These are phyloP conservation scores for Saccharum hybrid DNA, from an alignment of 202 grass and related monocot species.

Conservation along the genomic window DNA sequence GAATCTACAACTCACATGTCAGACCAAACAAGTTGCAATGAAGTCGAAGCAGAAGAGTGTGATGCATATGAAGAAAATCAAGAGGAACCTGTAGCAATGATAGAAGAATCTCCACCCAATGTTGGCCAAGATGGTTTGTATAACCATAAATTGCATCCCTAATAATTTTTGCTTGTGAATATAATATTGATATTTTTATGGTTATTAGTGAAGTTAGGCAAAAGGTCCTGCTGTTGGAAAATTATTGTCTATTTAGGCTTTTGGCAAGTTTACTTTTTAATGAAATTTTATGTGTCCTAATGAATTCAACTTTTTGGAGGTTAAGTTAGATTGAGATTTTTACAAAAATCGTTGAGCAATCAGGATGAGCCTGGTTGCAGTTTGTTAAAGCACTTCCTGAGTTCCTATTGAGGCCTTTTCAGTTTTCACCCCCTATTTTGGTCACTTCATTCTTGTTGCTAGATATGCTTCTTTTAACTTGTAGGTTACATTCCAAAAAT, in stretches of 20 bases:
- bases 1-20: constrained; percentile 52
- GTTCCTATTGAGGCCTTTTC: background rate
- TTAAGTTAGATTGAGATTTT: constrained; percentile 12
- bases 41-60: constrained; percentile 68
- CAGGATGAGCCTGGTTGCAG: background rate
- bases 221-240: background rate
- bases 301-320: background rate
- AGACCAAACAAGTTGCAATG: constrained; percentile 60
- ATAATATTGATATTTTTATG: background rate
- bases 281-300: background rate
- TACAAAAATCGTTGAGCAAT: background rate
- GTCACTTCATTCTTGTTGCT: background rate
- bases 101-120: constrained; percentile 77
- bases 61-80: constrained; percentile 82
- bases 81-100: constrained; percentile 79
- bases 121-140: constrained; percentile 53
- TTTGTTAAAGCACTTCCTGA: background rate
- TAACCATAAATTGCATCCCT: constrained; percentile 22
- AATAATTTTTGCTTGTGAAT: background rate
- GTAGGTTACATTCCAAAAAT: background rate
- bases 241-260: background rate
- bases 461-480: background rate
- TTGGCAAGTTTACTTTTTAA: background rate
- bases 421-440: background rate
- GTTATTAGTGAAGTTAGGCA: background rate